A percentile compares a stretch with the other conserved stretches of the same genome.
Conservation (phyloP, 306 rosid genomes). For the Glycine latifolia region DNA sequence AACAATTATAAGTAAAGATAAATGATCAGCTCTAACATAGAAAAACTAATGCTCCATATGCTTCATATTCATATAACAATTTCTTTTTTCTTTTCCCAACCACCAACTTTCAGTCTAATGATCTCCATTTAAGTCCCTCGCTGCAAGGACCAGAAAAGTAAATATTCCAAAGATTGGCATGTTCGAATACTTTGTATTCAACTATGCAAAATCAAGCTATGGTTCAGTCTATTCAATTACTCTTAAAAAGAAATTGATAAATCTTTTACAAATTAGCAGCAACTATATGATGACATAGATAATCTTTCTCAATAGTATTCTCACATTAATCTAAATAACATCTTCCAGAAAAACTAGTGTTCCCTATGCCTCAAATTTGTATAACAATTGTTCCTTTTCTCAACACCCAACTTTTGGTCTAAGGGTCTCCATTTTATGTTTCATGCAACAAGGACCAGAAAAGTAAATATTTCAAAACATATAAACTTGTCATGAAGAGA, state of each 20-base stretch:
- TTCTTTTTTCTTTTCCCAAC: no score
- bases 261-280: slow-evolving; percentile 15
- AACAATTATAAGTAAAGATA: background rate
- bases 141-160: no score
- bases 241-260: background rate
- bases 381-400: background rate
- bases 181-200: no score
- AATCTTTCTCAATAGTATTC: background rate
- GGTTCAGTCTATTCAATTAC: background rate
- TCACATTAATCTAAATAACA: background rate
- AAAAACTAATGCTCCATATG: no score
- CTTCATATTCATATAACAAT: no score
- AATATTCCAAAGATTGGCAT: no score
- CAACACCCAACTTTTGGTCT: background rate
- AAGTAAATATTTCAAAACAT: background rate
- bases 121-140: no score
- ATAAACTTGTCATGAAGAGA: slow-evolving; percentile 12
- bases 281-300: background rate
- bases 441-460: background rate
- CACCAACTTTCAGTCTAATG: no score
- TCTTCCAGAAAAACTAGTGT: background rate
- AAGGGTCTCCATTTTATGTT: background rate
- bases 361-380: slow-evolving; percentile 2
- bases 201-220: no score
- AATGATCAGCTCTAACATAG: background rate